These are phyloP conservation scores for Alternaria sp. DNA, from an alignment of 2,329 filamentous ascomycete genomes.

Conservation along the genomic window DNA sequence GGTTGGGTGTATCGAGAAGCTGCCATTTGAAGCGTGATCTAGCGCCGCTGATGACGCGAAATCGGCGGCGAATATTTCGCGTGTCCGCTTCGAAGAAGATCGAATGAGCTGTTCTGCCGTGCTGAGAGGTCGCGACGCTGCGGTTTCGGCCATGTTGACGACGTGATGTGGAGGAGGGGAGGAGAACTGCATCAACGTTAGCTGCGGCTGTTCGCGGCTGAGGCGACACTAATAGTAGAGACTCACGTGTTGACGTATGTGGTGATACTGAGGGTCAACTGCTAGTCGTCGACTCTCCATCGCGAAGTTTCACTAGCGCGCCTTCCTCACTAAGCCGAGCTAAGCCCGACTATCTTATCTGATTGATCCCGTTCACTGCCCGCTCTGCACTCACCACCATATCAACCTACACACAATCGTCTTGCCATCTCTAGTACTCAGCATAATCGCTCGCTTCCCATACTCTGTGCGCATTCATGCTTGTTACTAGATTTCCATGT, in stretches of 20 bases:
- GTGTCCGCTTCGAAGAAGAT: slow-evolving; percentile 60
- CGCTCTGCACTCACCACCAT: background rate
- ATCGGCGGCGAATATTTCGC: slow-evolving; percentile 61
- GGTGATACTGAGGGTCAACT: background rate
- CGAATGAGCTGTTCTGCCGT: slow-evolving; percentile 43
- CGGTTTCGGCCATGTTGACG: slow-evolving; percentile 27
- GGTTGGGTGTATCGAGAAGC: slow-evolving; percentile 52
- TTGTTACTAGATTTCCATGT: too few species aligned
- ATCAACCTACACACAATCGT: background rate
- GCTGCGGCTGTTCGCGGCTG: background rate
- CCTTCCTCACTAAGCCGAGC: slow-evolving; percentile 1
- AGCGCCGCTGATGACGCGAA: slow-evolving; percentile 55
- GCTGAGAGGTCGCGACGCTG: slow-evolving; percentile 24
- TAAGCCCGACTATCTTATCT: slow-evolving; percentile 8
- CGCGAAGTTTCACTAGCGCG: slow-evolving; percentile 21
- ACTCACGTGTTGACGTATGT: slow-evolving; percentile 2
- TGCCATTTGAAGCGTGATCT: slow-evolving; percentile 48
- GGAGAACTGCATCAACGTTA: background rate
- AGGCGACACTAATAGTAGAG: background rate
- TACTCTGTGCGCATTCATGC: too few species aligned
- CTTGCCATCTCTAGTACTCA: too few species aligned
- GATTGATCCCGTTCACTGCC: background rate
- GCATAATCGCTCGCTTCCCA: too few species aligned
- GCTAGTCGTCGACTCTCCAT: slow-evolving; percentile 7
- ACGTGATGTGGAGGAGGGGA: background rate